A percentile compares a stretch with the other conserved stretches of the same genome.
Conservation (phyloP, 129 eudicot genomes). For the Flaveria ramosissima region DNA sequence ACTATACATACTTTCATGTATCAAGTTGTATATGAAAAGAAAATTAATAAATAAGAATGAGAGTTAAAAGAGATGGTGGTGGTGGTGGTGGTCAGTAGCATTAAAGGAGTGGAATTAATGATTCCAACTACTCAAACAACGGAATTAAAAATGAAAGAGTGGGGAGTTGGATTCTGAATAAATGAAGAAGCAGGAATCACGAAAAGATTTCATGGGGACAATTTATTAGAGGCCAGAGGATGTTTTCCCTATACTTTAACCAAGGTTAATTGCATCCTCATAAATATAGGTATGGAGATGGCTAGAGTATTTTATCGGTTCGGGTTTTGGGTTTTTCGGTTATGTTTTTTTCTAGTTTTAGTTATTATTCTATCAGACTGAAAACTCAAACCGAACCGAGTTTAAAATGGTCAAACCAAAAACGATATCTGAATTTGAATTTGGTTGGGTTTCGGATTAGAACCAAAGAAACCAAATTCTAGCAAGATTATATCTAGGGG, state of each 20-base stretch:
- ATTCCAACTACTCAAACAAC: constrained; percentile 43
- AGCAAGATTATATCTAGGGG: too few relatives aligned
- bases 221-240: constrained; percentile 47
- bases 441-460: too few relatives aligned
- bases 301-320: too few relatives aligned
- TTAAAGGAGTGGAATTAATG: constrained; percentile 44
- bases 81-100: constrained; percentile 27
- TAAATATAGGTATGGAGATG: too few relatives aligned
- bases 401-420: too few relatives aligned
- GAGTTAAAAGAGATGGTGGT: neutral
- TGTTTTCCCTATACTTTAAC: constrained; percentile 31
- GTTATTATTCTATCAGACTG: too few relatives aligned
- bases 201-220: constrained; percentile 38
- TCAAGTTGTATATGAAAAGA: neutral
- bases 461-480: too few relatives aligned
- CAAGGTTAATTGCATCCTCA: neutral
- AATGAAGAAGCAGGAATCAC: constrained; percentile 33
- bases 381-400: too few relatives aligned
- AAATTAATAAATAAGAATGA: constrained; percentile 24
- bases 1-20: neutral
- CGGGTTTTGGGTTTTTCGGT: too few relatives aligned
- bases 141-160: constrained; percentile 19
- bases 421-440: too few relatives aligned
- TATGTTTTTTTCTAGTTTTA: too few relatives aligned
- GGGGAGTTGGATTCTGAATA: constrained; percentile 46